Base-by-base conservation (phyloP, 352 stramenopile species). In the Phytophthora quininea region DNA sequence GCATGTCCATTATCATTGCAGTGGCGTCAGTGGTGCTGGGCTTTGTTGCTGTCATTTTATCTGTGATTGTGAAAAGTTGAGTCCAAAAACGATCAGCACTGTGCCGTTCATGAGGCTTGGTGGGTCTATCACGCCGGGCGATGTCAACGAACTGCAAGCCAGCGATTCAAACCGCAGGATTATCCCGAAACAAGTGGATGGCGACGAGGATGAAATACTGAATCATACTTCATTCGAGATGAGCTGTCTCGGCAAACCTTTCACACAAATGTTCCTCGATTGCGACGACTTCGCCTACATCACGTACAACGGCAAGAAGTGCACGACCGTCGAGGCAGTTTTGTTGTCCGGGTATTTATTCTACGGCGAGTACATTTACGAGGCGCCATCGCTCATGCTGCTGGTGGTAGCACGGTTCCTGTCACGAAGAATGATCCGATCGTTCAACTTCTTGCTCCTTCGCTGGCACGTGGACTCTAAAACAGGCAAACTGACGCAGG, bases 391-490 rank as follows among this genome's bases (percentile, higher is more conserved):
- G 19, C 19, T 47, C 53, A 4, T 71, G 57, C 19, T 24, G 19
- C 19, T 71, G 4, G 29, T 77, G 2, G n/a, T 69, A 14, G 58
- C 64, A 6, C 59, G 64, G 19, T 38, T 71, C 15, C 4, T 74
- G 45, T 65, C 70, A 1, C 52, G 48, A 27, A 65, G 58, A 40
- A 27, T 74, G 2, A 51, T 74, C 27, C 62, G 70, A 31, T 71
- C 65, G 38, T 77, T 77, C 31, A 74, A 77, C 33, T 58, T 74
- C n/a, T 35, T 74, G n/a, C 14, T 73, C 45, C 14, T 73, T 4
- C 58, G 59, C n/a, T 70, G 62, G 54, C 32, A 58, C 30, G 47
- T 76, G 42, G 58, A 72, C 52, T 37, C 58, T 30, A 35, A 27
- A 49, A 63, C 52, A 47, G 57, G 62, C 3, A 55, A 27, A 4